Evolutionary conservation across 179 eudicot species (phyloP).

Genomic region (Spergularia azorica): DNA sequence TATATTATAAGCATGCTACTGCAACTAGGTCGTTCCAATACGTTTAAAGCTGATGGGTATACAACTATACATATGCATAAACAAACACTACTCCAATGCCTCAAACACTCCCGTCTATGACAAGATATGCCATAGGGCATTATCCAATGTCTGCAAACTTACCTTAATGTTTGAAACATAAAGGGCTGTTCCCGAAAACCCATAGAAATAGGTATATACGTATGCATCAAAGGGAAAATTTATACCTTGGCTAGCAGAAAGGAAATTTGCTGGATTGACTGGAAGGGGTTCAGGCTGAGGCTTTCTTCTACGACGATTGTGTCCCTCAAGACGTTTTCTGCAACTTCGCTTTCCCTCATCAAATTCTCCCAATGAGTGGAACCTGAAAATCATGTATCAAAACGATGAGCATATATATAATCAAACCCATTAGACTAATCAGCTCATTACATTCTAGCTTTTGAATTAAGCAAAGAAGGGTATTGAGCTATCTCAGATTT

Average conservation of each 20-base stretch:
- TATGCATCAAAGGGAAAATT: neutral
- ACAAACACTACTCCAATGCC: neutral
- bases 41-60: no score
- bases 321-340: constrained; percentile 91
- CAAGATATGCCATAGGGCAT: no score
- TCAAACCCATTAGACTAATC: constrained; percentile 3
- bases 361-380: constrained; percentile 78
- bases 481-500: no score
- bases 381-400: constrained; percentile 42
- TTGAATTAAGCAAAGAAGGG: no score
- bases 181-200: no score
- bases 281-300: constrained; percentile 71
- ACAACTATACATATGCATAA: no score
- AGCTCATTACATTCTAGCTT: neutral
- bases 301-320: constrained; percentile 89
- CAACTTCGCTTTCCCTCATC: constrained; percentile 97
- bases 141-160: no score
- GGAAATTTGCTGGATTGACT: constrained; percentile 39
- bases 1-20: neutral
- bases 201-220: no score
- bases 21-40: no score
- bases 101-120: no score
- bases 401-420: constrained; percentile 1
- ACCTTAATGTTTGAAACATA: no score
- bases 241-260: constrained; percentile 54